phyloP scores from a whole-genome alignment of 331 rosid species.

The Pyrus hybrid region DNA sequence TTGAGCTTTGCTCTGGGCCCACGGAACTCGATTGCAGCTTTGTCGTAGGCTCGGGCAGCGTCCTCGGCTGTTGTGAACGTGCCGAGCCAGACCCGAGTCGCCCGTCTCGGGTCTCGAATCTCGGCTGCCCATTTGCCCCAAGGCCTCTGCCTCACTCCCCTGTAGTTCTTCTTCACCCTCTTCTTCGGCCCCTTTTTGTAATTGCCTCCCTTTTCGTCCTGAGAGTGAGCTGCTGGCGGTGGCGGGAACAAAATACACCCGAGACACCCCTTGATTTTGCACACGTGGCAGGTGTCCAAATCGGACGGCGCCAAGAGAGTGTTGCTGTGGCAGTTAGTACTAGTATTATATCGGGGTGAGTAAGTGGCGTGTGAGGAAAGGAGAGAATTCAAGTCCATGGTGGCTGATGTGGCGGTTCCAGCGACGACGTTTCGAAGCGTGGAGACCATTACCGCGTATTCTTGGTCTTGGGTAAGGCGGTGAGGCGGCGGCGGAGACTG shows the following conservation, averaged over 20 bases:
- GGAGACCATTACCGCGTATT: conserved; percentile 58
- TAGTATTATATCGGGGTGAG: not conserved
- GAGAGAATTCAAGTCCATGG: not conserved
- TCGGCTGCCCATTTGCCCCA: conserved; percentile 56
- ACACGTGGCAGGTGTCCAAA: conserved; percentile 41
- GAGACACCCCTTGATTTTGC: conserved; percentile 44
- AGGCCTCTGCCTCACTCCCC: conserved; percentile 45
- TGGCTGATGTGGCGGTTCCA: conserved; percentile 26
- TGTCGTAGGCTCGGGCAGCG: conserved; percentile 41
- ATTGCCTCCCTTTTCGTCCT: not conserved
- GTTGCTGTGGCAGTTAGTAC: not conserved
- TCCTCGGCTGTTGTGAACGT: conserved; percentile 39
- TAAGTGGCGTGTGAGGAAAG: not conserved
- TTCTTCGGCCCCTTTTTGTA: conserved; percentile 11
- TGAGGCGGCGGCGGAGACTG: not conserved
- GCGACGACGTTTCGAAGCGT: conserved; percentile 67
- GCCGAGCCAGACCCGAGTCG: conserved; percentile 43
- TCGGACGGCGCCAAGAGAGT: not conserved
- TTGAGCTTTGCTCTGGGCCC: conserved; percentile 44
- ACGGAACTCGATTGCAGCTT: conserved; percentile 37
- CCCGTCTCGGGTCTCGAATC: conserved; percentile 36
- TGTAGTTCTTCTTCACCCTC: conserved; percentile 31
- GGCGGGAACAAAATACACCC: conserved; percentile 59
- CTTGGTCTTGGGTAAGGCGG: conserved; percentile 53
- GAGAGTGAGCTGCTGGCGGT: not conserved